phyloP scores from a whole-genome alignment of 2,329 filamentous ascomycete species.

The Taxawa tesnikishii region DNA sequence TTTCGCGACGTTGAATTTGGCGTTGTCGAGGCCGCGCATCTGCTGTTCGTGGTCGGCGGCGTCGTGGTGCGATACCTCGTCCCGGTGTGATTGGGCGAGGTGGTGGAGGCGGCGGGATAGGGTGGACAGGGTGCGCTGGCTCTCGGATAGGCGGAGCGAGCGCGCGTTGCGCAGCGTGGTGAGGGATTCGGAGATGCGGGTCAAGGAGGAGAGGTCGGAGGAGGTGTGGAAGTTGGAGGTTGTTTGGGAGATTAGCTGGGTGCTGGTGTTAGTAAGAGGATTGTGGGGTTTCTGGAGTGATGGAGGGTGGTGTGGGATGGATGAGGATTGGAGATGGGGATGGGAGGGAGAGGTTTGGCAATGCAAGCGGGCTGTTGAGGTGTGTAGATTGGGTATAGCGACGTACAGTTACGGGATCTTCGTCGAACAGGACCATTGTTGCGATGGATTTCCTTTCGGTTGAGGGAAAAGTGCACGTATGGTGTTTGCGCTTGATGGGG shows the following conservation, averaged over 20 bases:
- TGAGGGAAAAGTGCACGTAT: background rate
- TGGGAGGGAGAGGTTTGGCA: too few species aligned
- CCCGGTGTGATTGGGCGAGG: conserved; percentile 62
- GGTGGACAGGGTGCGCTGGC: conserved; percentile 30
- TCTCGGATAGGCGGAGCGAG: conserved; percentile 50
- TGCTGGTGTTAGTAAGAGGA: conserved; percentile 12
- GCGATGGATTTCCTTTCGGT: background rate
- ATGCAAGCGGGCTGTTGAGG: too few species aligned
- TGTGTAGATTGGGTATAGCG: too few species aligned
- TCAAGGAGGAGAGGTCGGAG: conserved; percentile 73
- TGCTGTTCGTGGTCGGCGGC: conserved; percentile 67
- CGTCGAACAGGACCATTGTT: conserved; percentile 76
- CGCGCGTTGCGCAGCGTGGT: conserved; percentile 75
- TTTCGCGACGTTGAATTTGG: conserved; percentile 93
- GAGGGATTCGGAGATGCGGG: conserved; percentile 74
- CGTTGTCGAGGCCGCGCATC: conserved; percentile 78
- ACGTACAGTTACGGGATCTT: conserved; percentile 74
- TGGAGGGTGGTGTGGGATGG: too few species aligned
- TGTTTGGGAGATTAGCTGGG: conserved; percentile 85
- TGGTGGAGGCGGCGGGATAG: conserved; percentile 66
- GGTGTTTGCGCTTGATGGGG: background rate
- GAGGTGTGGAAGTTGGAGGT: conserved; percentile 90
- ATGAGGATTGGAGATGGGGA: background rate
- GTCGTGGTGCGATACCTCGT: conserved; percentile 64
- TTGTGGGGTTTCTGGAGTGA: too few species aligned